Percentiles rank a stretch among this genome's conserved stretches.
Evolutionary conservation across 257 asterid genomes (phyloP).

Genomic region (Fraxinus quadrangulata): DNA sequence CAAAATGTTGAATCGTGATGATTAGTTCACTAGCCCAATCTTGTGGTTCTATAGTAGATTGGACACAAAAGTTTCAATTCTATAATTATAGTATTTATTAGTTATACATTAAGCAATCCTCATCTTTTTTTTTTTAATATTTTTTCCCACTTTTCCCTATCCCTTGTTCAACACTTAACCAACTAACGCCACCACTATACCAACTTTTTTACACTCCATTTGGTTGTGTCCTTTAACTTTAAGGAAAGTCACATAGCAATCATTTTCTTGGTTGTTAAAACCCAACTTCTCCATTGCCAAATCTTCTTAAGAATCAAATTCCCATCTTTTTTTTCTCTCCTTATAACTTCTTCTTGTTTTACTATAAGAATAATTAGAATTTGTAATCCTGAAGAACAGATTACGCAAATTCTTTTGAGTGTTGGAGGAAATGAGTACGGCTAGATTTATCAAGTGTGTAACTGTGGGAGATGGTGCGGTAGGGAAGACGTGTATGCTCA

Average conservation of each 20-base stretch:
- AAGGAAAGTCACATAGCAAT: slow-evolving; percentile 47
- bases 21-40: neutral
- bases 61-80: neutral
- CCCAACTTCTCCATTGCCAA: slow-evolving; percentile 28
- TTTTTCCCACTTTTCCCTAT: slow-evolving; percentile 15
- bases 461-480: slow-evolving; percentile 90
- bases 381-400: no score
- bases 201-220: slow-evolving; percentile 21
- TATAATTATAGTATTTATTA: slow-evolving; percentile 36
- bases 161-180: slow-evolving; percentile 56
- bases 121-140: neutral
- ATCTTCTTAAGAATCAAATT: slow-evolving; percentile 12
- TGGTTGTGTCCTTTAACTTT: slow-evolving; percentile 49
- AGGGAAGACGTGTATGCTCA: slow-evolving; percentile 87
- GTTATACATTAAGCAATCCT: slow-evolving; percentile 45
- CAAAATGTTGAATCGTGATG: no score
- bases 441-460: slow-evolving; percentile 80
- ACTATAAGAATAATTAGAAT: neutral
- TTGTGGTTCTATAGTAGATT: neutral
- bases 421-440: slow-evolving; percentile 48
- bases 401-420: no score
- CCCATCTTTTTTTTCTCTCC: neutral
- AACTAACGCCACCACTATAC: slow-evolving; percentile 39
- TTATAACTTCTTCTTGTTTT: neutral
- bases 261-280: slow-evolving; percentile 44